phyloP scores from a whole-genome alignment of 208 protist species.

The Acanthamoeba castellanii region DNA sequence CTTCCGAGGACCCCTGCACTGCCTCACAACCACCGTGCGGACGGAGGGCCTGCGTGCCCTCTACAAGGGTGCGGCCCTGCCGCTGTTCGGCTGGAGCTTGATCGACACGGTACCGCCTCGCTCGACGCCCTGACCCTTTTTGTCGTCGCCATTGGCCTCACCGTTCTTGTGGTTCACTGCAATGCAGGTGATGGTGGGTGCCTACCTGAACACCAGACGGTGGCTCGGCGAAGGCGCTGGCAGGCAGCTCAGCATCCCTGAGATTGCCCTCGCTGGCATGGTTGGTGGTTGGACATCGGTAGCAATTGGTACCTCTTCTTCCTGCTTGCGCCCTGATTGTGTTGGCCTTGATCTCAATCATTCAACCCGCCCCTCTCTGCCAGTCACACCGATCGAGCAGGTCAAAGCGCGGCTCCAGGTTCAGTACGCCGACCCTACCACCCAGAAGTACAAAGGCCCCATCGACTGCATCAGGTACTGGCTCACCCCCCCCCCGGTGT shows the following conservation, averaged over 20 bases:
- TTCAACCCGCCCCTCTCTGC: neutral
- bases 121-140: neutral
- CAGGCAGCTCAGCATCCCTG: neutral
- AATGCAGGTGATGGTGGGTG: slow-evolving; percentile 55
- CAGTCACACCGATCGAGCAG: slow-evolving; percentile 70
- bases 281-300: slow-evolving; percentile 66
- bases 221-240: neutral
- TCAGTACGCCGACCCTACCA: slow-evolving; percentile 53
- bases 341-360: neutral
- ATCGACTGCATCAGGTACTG: slow-evolving; percentile 65
- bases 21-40: slow-evolving; percentile 56
- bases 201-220: slow-evolving; percentile 38
- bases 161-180: no score
- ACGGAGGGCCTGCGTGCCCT: slow-evolving; percentile 53
- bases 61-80: slow-evolving; percentile 63
- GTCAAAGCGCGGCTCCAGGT: slow-evolving; percentile 69
- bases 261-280: slow-evolving; percentile 47
- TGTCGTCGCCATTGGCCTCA: neutral
- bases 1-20: slow-evolving; percentile 61
- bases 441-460: slow-evolving; percentile 50
- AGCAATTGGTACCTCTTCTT: neutral
- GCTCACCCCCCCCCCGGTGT: neutral
- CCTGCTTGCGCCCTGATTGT: neutral
- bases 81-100: slow-evolving; percentile 62
- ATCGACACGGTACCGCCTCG: slow-evolving; percentile 55